Evolutionary conservation across 192 early-diverging fungal species (phyloP).

Genomic region (Cetraspora pellucida): DNA sequence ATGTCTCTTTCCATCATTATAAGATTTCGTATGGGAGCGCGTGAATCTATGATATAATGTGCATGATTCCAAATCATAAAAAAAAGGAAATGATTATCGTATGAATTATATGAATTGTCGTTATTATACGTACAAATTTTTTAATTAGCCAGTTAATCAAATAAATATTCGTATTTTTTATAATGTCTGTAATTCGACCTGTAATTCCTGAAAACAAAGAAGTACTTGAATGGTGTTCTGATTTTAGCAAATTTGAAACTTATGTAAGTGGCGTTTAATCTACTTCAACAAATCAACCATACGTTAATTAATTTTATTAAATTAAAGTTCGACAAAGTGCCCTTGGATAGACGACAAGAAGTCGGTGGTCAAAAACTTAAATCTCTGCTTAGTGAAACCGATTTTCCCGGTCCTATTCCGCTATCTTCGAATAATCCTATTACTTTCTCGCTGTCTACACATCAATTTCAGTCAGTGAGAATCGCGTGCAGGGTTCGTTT

Average conservation of each 20-base stretch:
- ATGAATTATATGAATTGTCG: too few relatives aligned
- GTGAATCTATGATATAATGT: too few relatives aligned
- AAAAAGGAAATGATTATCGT: too few relatives aligned
- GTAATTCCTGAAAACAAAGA: not conserved
- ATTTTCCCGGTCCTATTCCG: not conserved
- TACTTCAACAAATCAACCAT: not conserved
- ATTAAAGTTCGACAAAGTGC: not conserved
- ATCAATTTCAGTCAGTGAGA: constrained; percentile 7
- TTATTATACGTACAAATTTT: too few relatives aligned
- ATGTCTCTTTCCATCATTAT: not conserved
- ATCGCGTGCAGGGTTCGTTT: not conserved
- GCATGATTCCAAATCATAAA: too few relatives aligned
- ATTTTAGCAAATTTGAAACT: constrained; percentile 1
- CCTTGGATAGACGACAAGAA: not conserved
- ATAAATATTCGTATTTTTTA: too few relatives aligned
- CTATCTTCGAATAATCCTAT: not conserved
- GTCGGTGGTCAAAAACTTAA: not conserved
- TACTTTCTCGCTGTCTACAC: constrained; percentile 4
- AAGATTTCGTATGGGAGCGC: too few relatives aligned
- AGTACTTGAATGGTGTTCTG: constrained; percentile 4
- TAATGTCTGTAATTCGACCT: constrained; percentile 1
- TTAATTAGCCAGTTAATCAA: too few relatives aligned
- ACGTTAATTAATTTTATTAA: not conserved
- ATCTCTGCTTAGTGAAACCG: not conserved
- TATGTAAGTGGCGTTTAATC: not conserved